phyloP scores from a whole-genome alignment of 306 rosid species.

The Chamaecrista fasciculata region DNA sequence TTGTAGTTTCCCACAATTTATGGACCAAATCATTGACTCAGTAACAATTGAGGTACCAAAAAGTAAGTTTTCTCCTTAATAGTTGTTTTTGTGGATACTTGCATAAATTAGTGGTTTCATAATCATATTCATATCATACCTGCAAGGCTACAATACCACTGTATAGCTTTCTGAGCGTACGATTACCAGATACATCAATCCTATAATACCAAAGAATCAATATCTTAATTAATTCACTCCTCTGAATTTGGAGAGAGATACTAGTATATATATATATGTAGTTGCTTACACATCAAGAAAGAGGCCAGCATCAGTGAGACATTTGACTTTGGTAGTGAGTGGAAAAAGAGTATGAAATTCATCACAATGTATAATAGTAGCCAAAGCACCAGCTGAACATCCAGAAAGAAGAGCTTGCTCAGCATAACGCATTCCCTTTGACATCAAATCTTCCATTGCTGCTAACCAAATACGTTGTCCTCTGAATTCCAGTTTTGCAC shows the following conservation, averaged over 20 bases:
- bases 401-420: slow-evolving; percentile 97
- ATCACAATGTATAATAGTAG: slow-evolving; percentile 84
- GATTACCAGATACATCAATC: slow-evolving; percentile 70
- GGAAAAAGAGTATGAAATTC: slow-evolving; percentile 63
- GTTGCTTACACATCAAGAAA: slow-evolving; percentile 78
- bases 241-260: too few relatives aligned
- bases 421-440: slow-evolving; percentile 83
- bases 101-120: background rate
- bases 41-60: too few relatives aligned
- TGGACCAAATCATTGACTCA: too few relatives aligned
- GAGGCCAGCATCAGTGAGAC: slow-evolving; percentile 91
- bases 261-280: too few relatives aligned
- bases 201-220: slow-evolving; percentile 38
- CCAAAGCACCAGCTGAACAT: slow-evolving; percentile 93
- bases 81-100: too few relatives aligned
- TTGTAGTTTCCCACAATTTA: too few relatives aligned
- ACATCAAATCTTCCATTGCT: slow-evolving; percentile 79
- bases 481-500: slow-evolving; percentile 70
- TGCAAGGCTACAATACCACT: slow-evolving; percentile 75
- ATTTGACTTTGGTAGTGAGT: slow-evolving; percentile 66
- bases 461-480: slow-evolving; percentile 88
- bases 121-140: slow-evolving; percentile 47
- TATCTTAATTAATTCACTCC: too few relatives aligned
- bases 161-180: slow-evolving; percentile 57
- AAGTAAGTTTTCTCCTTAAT: too few relatives aligned